Evolutionary conservation across 202 grass and related monocot genomes (phyloP).

Genomic region (Eragrostis tef): DNA sequence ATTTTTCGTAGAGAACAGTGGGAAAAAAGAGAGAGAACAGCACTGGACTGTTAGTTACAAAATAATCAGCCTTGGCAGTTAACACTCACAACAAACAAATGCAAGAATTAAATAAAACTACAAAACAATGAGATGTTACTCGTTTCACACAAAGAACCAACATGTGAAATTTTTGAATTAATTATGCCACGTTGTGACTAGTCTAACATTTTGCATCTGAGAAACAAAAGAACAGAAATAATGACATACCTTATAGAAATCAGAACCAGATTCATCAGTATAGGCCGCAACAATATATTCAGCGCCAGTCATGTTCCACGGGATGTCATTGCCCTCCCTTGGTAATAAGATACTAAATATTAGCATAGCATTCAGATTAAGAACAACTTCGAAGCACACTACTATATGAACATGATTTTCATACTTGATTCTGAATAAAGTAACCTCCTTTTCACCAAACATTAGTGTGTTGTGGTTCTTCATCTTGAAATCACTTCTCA

Average conservation of each 20-base stretch:
- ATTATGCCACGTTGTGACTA: neutral
- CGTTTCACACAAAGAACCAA: neutral
- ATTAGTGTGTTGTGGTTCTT: slow-evolving; percentile 3
- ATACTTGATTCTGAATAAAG: slow-evolving; percentile 13
- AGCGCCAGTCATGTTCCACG: neutral
- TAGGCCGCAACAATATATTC: neutral
- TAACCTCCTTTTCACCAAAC: slow-evolving; percentile 26
- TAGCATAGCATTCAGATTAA: slow-evolving; percentile 14
- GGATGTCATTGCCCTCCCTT: neutral
- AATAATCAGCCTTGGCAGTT: neutral
- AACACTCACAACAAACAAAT: neutral
- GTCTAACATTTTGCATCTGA: too few relatives aligned
- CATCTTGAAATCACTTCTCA: slow-evolving; percentile 18
- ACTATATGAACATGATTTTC: neutral
- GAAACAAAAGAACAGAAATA: neutral
- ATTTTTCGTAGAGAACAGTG: neutral
- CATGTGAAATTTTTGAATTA: neutral
- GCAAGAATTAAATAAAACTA: neutral
- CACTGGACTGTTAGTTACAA: neutral
- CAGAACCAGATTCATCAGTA: neutral
- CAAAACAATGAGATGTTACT: neutral
- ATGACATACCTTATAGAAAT: neutral
- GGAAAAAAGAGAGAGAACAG: neutral
- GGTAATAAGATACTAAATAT: slow-evolving; percentile 2
- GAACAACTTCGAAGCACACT: neutral